phyloP scores from a whole-genome alignment of 2,329 filamentous ascomycete species.

The Neofusicoccum kwambonambiense region DNA sequence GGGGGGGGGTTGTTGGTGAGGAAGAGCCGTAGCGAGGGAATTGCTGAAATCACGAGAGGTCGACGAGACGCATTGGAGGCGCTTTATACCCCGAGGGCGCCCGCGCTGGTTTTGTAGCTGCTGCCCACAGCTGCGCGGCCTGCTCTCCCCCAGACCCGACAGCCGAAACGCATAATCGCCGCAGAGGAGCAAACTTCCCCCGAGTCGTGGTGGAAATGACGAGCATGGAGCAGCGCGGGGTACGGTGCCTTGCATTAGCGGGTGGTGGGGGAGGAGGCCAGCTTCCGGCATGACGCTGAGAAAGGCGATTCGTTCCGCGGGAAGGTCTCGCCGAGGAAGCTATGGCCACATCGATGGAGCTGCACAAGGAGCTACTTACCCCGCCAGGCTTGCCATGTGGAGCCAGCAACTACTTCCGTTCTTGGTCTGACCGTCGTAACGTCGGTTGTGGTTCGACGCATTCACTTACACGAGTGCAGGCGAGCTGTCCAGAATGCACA shows the following conservation, averaged over 20 bases:
- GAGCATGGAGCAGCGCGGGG: slow-evolving; percentile 10
- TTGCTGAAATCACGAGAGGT: not conserved
- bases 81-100: not conserved
- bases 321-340: not conserved
- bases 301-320: not conserved
- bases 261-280: not conserved
- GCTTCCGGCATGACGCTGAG: not conserved
- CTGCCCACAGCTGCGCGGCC: not conserved
- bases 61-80: not conserved
- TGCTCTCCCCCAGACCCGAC: not conserved
- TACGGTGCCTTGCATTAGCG: slow-evolving; percentile 12
- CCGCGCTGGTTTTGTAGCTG: not conserved
- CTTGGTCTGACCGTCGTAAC: too few relatives aligned
- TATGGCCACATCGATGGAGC: not conserved
- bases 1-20: too few relatives aligned
- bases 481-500: too few relatives aligned
- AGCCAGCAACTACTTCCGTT: not conserved
- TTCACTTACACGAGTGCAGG: too few relatives aligned
- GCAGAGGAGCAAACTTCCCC: not conserved
- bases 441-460: too few relatives aligned
- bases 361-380: not conserved
- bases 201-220: not conserved
- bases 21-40: not conserved
- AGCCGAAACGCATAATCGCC: not conserved
- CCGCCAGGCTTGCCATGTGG: not conserved